Evolutionary conservation across 1,139 yeast species (phyloP).

Genomic region (Protomyces lactucae-debilis): DNA sequence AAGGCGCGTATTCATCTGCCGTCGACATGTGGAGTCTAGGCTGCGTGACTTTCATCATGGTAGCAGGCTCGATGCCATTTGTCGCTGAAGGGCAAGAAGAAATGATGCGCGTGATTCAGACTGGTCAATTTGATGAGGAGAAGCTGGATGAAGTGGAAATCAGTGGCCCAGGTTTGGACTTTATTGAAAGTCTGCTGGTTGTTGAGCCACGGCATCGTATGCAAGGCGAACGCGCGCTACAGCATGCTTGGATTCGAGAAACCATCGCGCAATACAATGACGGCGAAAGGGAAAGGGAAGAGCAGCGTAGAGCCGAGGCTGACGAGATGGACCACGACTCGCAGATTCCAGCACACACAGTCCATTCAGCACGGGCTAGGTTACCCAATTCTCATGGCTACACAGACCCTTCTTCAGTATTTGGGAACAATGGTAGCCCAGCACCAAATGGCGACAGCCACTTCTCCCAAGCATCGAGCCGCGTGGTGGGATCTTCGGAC

Average conservation of each 20-base stretch:
- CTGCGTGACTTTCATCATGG: slow-evolving; percentile 85
- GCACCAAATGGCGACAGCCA: not conserved
- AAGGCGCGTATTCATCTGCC: slow-evolving; percentile 78
- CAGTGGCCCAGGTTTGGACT: slow-evolving; percentile 45
- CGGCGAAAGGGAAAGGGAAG: not conserved
- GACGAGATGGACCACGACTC: slow-evolving; percentile 24
- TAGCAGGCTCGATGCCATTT: slow-evolving; percentile 93
- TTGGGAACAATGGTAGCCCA: not conserved
- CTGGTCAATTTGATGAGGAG: slow-evolving; percentile 76
- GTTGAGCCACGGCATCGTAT: slow-evolving; percentile 62
- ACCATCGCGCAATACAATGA: not conserved
- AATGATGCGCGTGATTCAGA: slow-evolving; percentile 87
- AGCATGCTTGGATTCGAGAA: slow-evolving; percentile 55
- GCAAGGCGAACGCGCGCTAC: slow-evolving; percentile 63
- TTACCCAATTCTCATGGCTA: not conserved
- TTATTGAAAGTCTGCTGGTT: slow-evolving; percentile 58
- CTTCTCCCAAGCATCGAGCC: slow-evolving; percentile 7
- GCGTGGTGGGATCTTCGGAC: slow-evolving; percentile 14
- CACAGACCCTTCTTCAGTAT: not conserved
- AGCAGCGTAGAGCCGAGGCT: not conserved
- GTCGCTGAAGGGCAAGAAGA: slow-evolving; percentile 88
- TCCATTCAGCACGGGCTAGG: not conserved
- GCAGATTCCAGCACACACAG: not conserved
- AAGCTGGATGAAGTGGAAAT: slow-evolving; percentile 67
- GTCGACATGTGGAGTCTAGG: slow-evolving; percentile 98